Conservation (phyloP, 768 basidiomycete genomes). For the Boletus rex-veris region DNA sequence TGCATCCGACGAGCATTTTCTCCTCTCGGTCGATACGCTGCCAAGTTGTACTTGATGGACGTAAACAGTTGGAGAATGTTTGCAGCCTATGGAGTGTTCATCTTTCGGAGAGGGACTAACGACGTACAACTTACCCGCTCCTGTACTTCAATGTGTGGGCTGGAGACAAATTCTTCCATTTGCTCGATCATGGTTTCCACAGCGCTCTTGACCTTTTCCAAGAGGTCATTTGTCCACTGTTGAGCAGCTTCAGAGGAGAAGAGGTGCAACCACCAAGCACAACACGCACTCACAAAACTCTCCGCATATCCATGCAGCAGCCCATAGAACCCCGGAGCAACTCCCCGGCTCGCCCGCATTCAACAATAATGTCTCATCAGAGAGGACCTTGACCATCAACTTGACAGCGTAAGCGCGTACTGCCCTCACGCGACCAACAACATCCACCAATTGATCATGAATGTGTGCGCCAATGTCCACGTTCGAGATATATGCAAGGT, state of each 20-base stretch:
- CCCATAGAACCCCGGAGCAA: constrained; percentile 86
- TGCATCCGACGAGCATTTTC: constrained; percentile 34
- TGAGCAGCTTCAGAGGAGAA: constrained; percentile 51
- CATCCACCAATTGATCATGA: constrained; percentile 80
- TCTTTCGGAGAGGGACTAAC: neutral
- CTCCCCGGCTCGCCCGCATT: constrained; percentile 66
- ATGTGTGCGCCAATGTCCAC: constrained; percentile 77
- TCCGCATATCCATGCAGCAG: constrained; percentile 95
- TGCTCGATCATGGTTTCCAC: constrained; percentile 61
- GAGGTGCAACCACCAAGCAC: neutral
- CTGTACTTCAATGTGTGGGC: constrained; percentile 82
- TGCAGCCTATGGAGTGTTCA: constrained; percentile 55
- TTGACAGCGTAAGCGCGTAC: constrained; percentile 77
- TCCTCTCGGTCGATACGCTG: constrained; percentile 45
- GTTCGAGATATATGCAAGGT: constrained; percentile 83
- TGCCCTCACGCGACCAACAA: constrained; percentile 76
- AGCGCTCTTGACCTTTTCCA: constrained; percentile 58
- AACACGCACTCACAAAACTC: constrained; percentile 82
- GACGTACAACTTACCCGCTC: constrained; percentile 64
- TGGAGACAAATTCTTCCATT: constrained; percentile 56
- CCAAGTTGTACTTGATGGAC: constrained; percentile 73
- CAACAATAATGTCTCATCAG: constrained; percentile 70
- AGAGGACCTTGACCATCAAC: constrained; percentile 76
- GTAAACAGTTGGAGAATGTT: constrained; percentile 71
- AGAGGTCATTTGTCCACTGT: constrained; percentile 70